Percentiles rank a stretch among this genome's conserved stretches.
Evolutionary conservation across 2,329 filamentous ascomycete species (phyloP).

Genomic region (Ascochyta viciae-villosae): DNA sequence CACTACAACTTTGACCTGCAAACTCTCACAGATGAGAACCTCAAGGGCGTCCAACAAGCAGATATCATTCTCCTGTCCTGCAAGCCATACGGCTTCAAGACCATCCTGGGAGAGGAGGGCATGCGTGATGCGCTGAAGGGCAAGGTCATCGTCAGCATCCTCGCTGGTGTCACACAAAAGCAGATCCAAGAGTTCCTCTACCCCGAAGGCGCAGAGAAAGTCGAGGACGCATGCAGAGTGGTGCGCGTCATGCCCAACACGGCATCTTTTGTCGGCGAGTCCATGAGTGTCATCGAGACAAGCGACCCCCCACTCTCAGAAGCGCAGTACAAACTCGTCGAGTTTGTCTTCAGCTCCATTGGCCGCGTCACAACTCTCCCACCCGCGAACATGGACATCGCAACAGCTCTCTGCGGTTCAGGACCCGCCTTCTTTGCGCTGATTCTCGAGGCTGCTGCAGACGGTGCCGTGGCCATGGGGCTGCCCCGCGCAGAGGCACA

Average conservation of each 20-base stretch:
- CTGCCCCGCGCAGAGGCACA: slow-evolving; percentile 75
- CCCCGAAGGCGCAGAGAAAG: slow-evolving; percentile 53
- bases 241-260: slow-evolving; percentile 88
- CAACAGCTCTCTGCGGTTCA: slow-evolving; percentile 76
- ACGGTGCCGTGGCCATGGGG: slow-evolving; percentile 81
- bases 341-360: slow-evolving; percentile 79
- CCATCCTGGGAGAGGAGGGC: slow-evolving; percentile 70
- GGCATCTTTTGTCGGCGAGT: slow-evolving; percentile 77
- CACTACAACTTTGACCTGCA: slow-evolving; percentile 68
- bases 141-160: slow-evolving; percentile 83
- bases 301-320: slow-evolving; percentile 64
- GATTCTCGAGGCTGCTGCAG: slow-evolving; percentile 76
- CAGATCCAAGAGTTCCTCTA: slow-evolving; percentile 73
- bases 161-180: slow-evolving; percentile 74
- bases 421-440: slow-evolving; percentile 79
- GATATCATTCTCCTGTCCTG: slow-evolving; percentile 80
- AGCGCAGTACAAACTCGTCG: slow-evolving; percentile 64
- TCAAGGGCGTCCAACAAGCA: slow-evolving; percentile 69
- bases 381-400: slow-evolving; percentile 72
- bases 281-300: slow-evolving; percentile 78
- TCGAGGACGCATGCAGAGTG: slow-evolving; percentile 64
- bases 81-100: slow-evolving; percentile 77
- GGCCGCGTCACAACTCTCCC: slow-evolving; percentile 74
- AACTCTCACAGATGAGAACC: slow-evolving; percentile 75
- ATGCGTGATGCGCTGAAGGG: slow-evolving; percentile 76